A percentile compares a stretch with the other conserved stretches of the same genome.
phyloP scores from a whole-genome alignment of 177 flowering plant species.

The Telopea speciosissima region DNA sequence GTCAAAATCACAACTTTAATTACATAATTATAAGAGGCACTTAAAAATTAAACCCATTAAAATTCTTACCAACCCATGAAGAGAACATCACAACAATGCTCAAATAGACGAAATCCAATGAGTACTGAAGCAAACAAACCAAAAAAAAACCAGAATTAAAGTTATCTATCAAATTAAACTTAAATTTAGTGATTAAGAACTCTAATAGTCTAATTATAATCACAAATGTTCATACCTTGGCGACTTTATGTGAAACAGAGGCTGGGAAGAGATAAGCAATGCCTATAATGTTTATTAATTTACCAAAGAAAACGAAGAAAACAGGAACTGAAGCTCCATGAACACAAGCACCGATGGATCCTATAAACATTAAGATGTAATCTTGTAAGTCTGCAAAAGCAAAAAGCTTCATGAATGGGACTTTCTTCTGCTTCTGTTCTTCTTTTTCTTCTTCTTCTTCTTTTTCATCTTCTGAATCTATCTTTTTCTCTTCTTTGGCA shows the following conservation, averaged over 20 bases:
- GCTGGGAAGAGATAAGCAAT: constrained; percentile 63
- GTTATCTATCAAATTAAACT: background rate
- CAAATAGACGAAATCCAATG: constrained; percentile 87
- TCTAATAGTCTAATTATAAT: too few relatives aligned
- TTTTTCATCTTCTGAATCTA: constrained; percentile 3
- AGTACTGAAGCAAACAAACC: constrained; percentile 56
- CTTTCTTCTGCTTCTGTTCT: constrained; percentile 18
- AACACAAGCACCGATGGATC: constrained; percentile 69
- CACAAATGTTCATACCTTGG: constrained; percentile 41
- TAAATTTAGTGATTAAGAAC: background rate
- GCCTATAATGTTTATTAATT: constrained; percentile 69
- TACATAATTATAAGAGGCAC: background rate
- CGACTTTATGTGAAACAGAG: constrained; percentile 65
- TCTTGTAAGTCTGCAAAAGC: constrained; percentile 74
- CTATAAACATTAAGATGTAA: constrained; percentile 62
- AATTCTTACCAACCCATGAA: constrained; percentile 70
- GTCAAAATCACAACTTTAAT: background rate
- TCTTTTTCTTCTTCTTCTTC: constrained; percentile 15
- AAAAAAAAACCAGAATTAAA: too few relatives aligned
- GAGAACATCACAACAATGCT: constrained; percentile 74
- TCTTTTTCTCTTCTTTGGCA: constrained; percentile 5
- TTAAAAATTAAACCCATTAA: background rate
- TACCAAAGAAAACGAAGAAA: constrained; percentile 87
- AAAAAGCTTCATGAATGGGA: constrained; percentile 57
- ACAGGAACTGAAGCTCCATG: constrained; percentile 96